Evolutionary conservation across 2,329 filamentous ascomycete genomes (phyloP).

Genomic region (Fusarium agapanthi): DNA sequence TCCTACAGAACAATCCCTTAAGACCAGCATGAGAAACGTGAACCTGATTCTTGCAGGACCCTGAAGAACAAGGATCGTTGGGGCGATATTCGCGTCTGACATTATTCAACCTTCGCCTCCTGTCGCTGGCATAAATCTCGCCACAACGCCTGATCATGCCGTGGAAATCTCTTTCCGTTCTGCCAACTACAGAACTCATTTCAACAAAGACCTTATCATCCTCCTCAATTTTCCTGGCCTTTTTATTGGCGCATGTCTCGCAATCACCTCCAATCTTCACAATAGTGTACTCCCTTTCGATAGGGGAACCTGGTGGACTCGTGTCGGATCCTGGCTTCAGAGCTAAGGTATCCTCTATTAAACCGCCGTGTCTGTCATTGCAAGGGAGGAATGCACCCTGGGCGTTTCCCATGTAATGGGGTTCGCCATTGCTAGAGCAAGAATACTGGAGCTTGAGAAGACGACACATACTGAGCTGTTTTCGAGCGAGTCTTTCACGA

Average conservation of each 20-base stretch:
- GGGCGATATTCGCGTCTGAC: not conserved
- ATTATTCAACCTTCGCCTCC: not conserved
- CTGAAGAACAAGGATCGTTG: conserved; percentile 8
- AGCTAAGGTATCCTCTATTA: not conserved
- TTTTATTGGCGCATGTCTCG: not conserved
- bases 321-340: not conserved
- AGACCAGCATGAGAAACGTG: not conserved
- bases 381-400: not conserved
- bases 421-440: not conserved
- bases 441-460: conserved; percentile 13
- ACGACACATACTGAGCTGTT: conserved; percentile 6
- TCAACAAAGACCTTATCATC: not conserved
- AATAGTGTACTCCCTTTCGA: not conserved
- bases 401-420: not conserved
- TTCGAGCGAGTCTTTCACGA: not conserved
- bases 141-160: not conserved
- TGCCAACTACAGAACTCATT: not conserved
- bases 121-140: not conserved
- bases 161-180: not conserved
- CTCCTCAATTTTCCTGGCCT: not conserved
- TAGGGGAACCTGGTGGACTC: not conserved
- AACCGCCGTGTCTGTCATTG: conserved; percentile 1
- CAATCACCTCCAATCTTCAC: not conserved
- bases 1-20: conserved; percentile 23
- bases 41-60: not conserved